These are phyloP conservation scores for Yamadazyma aaseri DNA, from an alignment of 1,139 yeast species.

Conservation along the genomic window DNA sequence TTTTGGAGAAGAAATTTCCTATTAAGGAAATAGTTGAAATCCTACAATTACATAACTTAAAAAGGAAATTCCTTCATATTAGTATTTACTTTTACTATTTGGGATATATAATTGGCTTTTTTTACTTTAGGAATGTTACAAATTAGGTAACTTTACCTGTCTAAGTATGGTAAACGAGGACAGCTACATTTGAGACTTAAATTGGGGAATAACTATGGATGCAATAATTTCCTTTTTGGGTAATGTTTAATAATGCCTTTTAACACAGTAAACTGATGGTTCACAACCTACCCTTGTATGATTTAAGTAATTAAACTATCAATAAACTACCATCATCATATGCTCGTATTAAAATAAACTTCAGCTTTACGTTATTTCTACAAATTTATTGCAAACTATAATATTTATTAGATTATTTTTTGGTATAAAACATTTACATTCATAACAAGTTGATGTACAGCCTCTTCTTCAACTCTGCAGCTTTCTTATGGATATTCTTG, in stretches of 20 bases:
- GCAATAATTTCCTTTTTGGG: background rate
- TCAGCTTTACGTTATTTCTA: too few species aligned
- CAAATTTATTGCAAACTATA: too few species aligned
- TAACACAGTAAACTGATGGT: too few species aligned
- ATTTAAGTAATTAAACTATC: too few species aligned
- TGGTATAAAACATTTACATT: slow-evolving; percentile 12
- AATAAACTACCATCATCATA: too few species aligned
- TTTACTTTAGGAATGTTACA: background rate
- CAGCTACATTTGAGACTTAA: background rate
- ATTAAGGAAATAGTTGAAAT: slow-evolving; percentile 6
- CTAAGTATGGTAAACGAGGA: background rate
- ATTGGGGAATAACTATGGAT: background rate
- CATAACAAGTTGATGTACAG: slow-evolving; percentile 17
- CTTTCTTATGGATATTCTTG: slow-evolving; percentile 18
- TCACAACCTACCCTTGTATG: too few species aligned
- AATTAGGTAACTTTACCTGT: background rate
- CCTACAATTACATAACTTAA: slow-evolving; percentile 13
- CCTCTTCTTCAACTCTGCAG: slow-evolving; percentile 15
- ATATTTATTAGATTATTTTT: slow-evolving; percentile 1
- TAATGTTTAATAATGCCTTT: background rate
- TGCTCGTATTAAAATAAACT: too few species aligned
- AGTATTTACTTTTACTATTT: slow-evolving; percentile 4
- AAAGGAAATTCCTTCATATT: slow-evolving; percentile 13
- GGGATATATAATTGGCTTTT: slow-evolving; percentile 4
- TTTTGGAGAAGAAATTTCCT: slow-evolving; percentile 4